A percentile compares a stretch with the other conserved stretches of the same genome.
Conservation (phyloP, 768 basidiomycete genomes). For the Boletus insuetus region DNA sequence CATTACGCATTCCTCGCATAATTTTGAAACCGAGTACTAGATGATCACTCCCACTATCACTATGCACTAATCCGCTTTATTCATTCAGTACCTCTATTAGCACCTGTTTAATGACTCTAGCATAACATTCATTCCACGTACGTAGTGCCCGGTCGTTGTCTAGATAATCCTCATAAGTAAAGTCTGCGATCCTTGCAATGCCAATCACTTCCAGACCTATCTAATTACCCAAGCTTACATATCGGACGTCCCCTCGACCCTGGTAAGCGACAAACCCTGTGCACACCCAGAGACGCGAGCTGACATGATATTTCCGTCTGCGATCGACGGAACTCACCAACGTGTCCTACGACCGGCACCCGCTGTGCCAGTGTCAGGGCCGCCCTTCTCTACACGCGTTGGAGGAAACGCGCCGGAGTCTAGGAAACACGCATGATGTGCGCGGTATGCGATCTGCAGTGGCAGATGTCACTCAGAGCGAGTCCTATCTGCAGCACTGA, state of each 20-base stretch:
- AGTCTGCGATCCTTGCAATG: slow-evolving; percentile 10
- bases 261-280: slow-evolving; percentile 14
- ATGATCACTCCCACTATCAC: slow-evolving; percentile 26
- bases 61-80: slow-evolving; percentile 33
- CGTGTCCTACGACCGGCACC: slow-evolving; percentile 6
- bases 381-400: slow-evolving; percentile 1
- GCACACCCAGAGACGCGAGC: too few species aligned
- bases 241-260: slow-evolving; percentile 16
- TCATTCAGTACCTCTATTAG: slow-evolving; percentile 27
- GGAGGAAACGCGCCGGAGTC: not conserved
- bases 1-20: slow-evolving; percentile 34
- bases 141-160: slow-evolving; percentile 8
- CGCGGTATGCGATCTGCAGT: slow-evolving; percentile 13
- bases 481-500: too few species aligned
- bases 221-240: not conserved
- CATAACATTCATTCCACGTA: slow-evolving; percentile 27
- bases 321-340: too few species aligned
- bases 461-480: too few species aligned
- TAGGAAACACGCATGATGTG: slow-evolving; percentile 23
- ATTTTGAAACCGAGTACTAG: slow-evolving; percentile 32
- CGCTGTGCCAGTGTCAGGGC: slow-evolving; percentile 10
- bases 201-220: not conserved
- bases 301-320: too few species aligned
- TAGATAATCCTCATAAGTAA: slow-evolving; percentile 9
- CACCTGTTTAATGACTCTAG: slow-evolving; percentile 30